Conservation (phyloP, 441 rosid genomes). For the Pelargonium cotyledonis region DNA sequence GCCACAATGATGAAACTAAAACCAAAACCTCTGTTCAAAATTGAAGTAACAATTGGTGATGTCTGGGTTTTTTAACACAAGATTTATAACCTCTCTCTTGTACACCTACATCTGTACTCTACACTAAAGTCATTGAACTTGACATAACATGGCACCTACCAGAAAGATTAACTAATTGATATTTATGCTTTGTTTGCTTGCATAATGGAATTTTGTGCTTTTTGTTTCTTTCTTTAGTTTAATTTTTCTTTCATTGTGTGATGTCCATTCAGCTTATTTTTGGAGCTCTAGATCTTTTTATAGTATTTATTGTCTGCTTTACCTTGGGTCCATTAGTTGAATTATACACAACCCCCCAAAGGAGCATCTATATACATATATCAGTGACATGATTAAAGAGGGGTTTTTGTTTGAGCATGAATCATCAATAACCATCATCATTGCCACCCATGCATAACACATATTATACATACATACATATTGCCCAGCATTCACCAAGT, state of each 20-base stretch:
- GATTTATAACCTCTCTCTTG: background rate
- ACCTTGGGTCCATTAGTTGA: constrained; percentile 12
- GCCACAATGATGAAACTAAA: background rate
- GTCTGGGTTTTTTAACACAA: background rate
- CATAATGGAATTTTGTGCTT: constrained; percentile 19
- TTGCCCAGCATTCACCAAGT: constrained; percentile 21
- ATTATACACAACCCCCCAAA: background rate
- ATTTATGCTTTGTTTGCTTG: constrained; percentile 4
- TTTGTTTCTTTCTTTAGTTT: background rate
- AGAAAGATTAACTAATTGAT: background rate
- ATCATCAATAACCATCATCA: constrained; percentile 23
- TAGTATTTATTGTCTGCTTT: background rate
- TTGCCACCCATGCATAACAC: constrained; percentile 26
- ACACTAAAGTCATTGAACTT: background rate
- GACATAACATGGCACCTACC: background rate
- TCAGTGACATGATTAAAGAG: background rate
- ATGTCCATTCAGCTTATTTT: constrained; percentile 1
- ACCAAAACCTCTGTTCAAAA: background rate
- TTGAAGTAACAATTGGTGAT: background rate
- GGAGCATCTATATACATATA: constrained; percentile 10
- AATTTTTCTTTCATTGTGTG: background rate
- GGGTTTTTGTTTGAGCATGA: constrained; percentile 14
- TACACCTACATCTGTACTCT: background rate
- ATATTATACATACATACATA: constrained; percentile 14
- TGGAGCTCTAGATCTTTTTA: background rate